These are phyloP conservation scores for Suillus luteus DNA, from an alignment of 768 basidiomycete genomes.

Conservation along the genomic window DNA sequence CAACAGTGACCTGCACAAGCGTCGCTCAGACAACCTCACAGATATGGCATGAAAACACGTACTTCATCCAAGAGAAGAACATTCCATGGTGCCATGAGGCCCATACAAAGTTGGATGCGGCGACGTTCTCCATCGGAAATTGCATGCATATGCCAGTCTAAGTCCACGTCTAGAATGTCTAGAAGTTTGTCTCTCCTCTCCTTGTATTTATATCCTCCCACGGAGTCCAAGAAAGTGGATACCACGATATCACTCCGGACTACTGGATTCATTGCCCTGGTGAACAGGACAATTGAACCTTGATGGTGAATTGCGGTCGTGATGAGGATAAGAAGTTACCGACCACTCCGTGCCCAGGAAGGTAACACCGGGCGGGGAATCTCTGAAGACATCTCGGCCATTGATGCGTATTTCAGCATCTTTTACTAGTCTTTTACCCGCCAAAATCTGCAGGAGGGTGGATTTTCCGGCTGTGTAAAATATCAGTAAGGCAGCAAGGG, in stretches of 20 bases:
- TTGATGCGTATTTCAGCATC: slow-evolving; percentile 69
- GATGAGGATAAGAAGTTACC: slow-evolving; percentile 24
- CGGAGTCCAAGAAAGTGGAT: slow-evolving; percentile 92
- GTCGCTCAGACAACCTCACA: slow-evolving; percentile 10
- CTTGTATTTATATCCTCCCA: slow-evolving; percentile 94
- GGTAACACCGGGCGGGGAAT: slow-evolving; percentile 79
- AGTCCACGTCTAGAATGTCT: slow-evolving; percentile 91
- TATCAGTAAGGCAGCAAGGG: not conserved
- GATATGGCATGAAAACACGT: slow-evolving; percentile 11
- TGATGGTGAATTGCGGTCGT: not conserved
- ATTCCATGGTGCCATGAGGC: slow-evolving; percentile 94
- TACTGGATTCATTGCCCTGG: slow-evolving; percentile 97
- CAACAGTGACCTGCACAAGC: slow-evolving; percentile 80
- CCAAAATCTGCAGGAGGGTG: slow-evolving; percentile 91
- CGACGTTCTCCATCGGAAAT: slow-evolving; percentile 97
- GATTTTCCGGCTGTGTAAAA: slow-evolving; percentile 79
- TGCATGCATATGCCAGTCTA: slow-evolving; percentile 94
- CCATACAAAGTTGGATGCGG: slow-evolving; percentile 91
- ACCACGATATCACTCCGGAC: slow-evolving; percentile 92
- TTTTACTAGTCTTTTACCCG: slow-evolving; percentile 83
- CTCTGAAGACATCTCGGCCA: slow-evolving; percentile 85
- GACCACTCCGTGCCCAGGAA: slow-evolving; percentile 95
- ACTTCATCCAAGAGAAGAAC: slow-evolving; percentile 94
- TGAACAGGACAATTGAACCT: slow-evolving; percentile 6
- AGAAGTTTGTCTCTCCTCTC: slow-evolving; percentile 82